phyloP scores from a whole-genome alignment of 352 stramenopile genomes.

The Globisporangium rhizosaccharum region DNA sequence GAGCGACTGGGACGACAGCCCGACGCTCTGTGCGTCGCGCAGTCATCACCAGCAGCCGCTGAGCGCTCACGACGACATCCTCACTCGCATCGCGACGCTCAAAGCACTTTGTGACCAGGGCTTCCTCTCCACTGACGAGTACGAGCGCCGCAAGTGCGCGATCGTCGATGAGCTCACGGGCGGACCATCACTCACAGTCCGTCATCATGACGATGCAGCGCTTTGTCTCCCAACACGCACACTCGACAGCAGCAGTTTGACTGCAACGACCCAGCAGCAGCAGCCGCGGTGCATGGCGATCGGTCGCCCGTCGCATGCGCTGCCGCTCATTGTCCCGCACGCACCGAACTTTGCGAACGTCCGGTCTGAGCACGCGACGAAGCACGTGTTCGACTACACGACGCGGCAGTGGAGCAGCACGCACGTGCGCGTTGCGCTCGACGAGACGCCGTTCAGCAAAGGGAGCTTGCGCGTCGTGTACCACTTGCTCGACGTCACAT shows the following conservation, averaged over 20 bases:
- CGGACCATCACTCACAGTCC: neutral
- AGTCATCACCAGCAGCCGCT: too few relatives aligned
- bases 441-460: constrained; percentile 81
- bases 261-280: neutral
- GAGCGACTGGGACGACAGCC: neutral
- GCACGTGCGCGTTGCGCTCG: constrained; percentile 64
- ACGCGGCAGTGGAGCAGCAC: constrained; percentile 65
- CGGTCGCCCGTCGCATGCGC: constrained; percentile 29
- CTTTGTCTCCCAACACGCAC: neutral
- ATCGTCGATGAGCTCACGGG: constrained; percentile 78
- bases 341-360: constrained; percentile 59
- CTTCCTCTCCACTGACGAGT: constrained; percentile 76
- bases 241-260: too few relatives aligned
- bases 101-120: constrained; percentile 71
- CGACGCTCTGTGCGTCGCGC: neutral
- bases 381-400: constrained; percentile 79
- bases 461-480: constrained; percentile 78
- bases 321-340: constrained; percentile 78
- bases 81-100: constrained; percentile 69
- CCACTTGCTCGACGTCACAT: constrained; percentile 65
- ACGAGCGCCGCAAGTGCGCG: constrained; percentile 68
- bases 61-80: constrained; percentile 41
- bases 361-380: constrained; percentile 51
- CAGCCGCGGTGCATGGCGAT: constrained; percentile 19
- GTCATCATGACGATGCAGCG: neutral